A percentile compares a stretch with the other conserved stretches of the same genome.
These are phyloP conservation scores for Phytophthora ramorum DNA, from an alignment of 352 stramenopile genomes.

Conservation along the genomic window DNA sequence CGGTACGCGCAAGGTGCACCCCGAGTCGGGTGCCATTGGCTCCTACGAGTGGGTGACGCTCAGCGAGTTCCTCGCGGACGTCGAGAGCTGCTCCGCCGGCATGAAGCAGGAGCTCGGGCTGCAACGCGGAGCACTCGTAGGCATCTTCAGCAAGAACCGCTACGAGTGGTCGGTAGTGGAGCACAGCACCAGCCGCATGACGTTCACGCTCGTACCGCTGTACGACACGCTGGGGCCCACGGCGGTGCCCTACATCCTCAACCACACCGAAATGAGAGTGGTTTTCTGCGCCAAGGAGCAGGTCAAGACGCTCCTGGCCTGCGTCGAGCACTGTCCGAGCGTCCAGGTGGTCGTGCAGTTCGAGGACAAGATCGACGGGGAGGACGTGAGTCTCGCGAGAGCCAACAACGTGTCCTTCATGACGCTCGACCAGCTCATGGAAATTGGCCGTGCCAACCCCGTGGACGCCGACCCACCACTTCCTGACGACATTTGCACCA, in stretches of 20 bases:
- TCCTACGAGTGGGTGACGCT: constrained; percentile 74
- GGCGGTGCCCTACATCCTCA: constrained; percentile 81
- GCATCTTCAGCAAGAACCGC: constrained; percentile 83
- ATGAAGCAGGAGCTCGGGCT: constrained; percentile 51
- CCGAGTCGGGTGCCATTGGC: constrained; percentile 41
- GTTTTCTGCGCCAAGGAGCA: constrained; percentile 76
- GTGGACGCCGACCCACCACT: constrained; percentile 52
- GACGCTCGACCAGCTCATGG: constrained; percentile 52
- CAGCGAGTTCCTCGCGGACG: constrained; percentile 55
- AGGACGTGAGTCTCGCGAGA: constrained; percentile 43
- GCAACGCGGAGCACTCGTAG: constrained; percentile 59
- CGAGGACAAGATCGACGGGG: constrained; percentile 56
- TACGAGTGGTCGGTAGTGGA: constrained; percentile 81
- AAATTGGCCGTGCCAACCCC: constrained; percentile 44
- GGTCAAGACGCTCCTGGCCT: constrained; percentile 65
- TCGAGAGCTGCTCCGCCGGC: constrained; percentile 49
- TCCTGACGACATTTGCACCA: constrained; percentile 41
- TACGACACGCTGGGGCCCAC: constrained; percentile 82
- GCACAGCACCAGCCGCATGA: constrained; percentile 76
- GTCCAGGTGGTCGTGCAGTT: constrained; percentile 69
- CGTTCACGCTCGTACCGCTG: constrained; percentile 73
- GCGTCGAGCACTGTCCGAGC: constrained; percentile 56
- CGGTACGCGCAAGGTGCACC: constrained; percentile 54
- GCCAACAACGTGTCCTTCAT: constrained; percentile 55
- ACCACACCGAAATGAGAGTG: constrained; percentile 80